Conservation (phyloP, 768 basidiomycete species). For the Lyophyllum atratum region DNA sequence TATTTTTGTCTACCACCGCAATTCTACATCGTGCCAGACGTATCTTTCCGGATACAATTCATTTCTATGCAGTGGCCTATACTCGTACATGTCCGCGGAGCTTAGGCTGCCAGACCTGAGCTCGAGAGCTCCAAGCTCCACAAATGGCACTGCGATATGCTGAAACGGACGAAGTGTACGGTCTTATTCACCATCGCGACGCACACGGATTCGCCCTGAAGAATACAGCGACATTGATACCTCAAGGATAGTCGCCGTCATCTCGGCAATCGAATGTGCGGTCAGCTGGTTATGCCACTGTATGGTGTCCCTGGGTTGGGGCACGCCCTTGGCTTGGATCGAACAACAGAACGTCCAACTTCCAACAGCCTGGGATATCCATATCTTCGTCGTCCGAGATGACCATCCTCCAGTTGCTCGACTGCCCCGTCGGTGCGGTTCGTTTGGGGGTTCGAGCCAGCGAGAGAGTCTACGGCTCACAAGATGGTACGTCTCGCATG, state of each 20-base stretch:
- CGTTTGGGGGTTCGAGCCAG: neutral
- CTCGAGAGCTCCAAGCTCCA: neutral
- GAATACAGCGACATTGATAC: neutral
- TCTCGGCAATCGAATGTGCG: neutral
- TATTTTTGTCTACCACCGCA: neutral
- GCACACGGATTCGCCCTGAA: neutral
- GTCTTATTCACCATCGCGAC: neutral
- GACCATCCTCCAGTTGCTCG: no score
- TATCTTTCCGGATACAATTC: neutral
- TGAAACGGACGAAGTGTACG: neutral
- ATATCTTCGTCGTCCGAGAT: no score
- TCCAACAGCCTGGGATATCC: neutral
- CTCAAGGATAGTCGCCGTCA: neutral
- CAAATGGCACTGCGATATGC: neutral
- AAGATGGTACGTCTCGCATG: no score
- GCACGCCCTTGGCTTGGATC: no score
- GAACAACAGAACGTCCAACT: neutral
- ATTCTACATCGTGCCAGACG: no score
- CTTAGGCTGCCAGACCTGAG: no score
- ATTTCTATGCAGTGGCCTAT: neutral
- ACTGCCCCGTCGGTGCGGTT: neutral
- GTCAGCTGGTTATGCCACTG: neutral
- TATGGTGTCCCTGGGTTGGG: neutral
- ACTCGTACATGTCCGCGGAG: no score
- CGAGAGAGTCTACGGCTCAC: neutral